A percentile compares a stretch with the other conserved stretches of the same genome.
These are phyloP conservation scores for Rosa multiflora DNA, from an alignment of 306 rosid species.

Conservation along the genomic window DNA sequence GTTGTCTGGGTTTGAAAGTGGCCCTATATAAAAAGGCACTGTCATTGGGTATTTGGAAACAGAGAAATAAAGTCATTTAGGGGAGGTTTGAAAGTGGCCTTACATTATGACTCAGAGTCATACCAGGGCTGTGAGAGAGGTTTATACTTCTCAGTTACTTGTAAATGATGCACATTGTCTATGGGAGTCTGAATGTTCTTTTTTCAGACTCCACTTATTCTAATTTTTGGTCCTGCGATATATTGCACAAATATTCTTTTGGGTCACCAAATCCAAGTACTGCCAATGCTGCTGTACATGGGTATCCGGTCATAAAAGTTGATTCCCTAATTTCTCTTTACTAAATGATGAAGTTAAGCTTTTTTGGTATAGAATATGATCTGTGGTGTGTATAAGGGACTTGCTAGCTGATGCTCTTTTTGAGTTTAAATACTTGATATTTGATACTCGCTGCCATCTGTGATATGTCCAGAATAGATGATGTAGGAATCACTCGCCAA, in stretches of 20 bases:
- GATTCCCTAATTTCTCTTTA: not conserved
- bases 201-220: not conserved
- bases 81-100: not conserved
- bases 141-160: not conserved
- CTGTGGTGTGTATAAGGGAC: not conserved
- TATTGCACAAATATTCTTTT: not conserved
- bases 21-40: not conserved
- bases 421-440: not conserved
- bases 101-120: not conserved
- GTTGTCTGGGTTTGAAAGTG: not conserved
- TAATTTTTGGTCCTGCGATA: not conserved
- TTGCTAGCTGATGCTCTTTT: not conserved
- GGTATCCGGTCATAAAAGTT: not conserved
- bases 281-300: not conserved
- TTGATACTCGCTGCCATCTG: constrained; percentile 3
- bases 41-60: not conserved
- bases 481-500: constrained; percentile 72
- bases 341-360: not conserved
- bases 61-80: not conserved
- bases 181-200: not conserved
- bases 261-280: not conserved
- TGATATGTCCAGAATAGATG: constrained; percentile 54
- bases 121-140: not conserved
- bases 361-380: not conserved
- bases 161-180: not conserved